Evolutionary conservation across 139 green algal species (phyloP), one percentile per base, ranked within the genome.

Genomic region (Volvox africanus): DNA sequence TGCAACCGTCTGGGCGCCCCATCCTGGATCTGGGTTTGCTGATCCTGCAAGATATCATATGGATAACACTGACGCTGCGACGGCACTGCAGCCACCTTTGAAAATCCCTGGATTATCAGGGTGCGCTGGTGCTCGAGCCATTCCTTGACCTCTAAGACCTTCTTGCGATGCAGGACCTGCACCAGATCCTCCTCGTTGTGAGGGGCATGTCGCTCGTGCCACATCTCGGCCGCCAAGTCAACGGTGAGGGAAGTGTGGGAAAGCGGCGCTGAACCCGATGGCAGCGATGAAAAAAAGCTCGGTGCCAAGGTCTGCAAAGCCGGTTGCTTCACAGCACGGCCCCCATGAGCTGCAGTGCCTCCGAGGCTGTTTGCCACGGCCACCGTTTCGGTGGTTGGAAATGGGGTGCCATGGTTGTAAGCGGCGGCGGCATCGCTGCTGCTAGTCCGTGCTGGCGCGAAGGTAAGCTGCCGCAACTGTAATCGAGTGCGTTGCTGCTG

Each of bases 161-260:
- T 98, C 90, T 96, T 95, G 75, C 92, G 94, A 80, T 97, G 95
- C 67, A 98, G 86, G 61, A 93, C 89, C 61, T 88, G 62, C 17
- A 83, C 84, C 75, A 97, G 92, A 6, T 96, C 93, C 0, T 87
- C 94, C n/a, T 73, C 76, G 22, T 30, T 91, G 26, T 21, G 32
- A 1, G 96, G 96, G 1, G 87, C 80, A 67, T 97, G 89, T 50
- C 94, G 95, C n/a, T 94, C 91, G 30, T 92, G 71, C 96, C 96
- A 97, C 79, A 92, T 83, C 61, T 75, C 92, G 16, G 62, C 35
- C 32, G 1, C 6, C 69, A 55, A 0, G 62, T 1, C 14, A 21
- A 21, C 17, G 82, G 44, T 55, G 9, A 9, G 44, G 44, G 44
- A 55, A 55, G 44, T 55, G 9, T 55, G 44, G 44, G 44, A 9